Percentiles rank a stretch among this genome's conserved stretches.
Evolutionary conservation across 2,329 filamentous ascomycete species (phyloP).

Genomic region (Claviceps digitariae): DNA sequence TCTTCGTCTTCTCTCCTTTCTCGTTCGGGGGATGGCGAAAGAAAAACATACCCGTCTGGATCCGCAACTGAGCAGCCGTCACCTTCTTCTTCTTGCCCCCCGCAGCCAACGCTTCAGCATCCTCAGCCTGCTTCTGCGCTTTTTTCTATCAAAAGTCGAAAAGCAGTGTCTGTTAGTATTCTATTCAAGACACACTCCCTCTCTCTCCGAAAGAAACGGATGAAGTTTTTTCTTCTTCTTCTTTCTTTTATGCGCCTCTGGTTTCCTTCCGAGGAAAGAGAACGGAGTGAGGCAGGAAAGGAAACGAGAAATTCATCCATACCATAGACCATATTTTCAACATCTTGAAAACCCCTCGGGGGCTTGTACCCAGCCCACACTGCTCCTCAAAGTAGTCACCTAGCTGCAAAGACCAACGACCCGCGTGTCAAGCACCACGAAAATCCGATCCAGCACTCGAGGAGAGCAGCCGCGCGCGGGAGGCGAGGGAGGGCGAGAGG

Average conservation of each 20-base stretch:
- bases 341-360: slow-evolving; percentile 45
- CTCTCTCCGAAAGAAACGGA: too few species aligned
- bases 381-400: too few species aligned
- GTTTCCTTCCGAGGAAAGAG: not conserved
- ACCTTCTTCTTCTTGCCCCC: slow-evolving; percentile 96
- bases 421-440: not conserved
- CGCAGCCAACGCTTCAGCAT: slow-evolving; percentile 55
- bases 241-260: not conserved
- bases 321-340: slow-evolving; percentile 99
- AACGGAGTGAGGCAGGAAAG: not conserved
- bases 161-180: not conserved
- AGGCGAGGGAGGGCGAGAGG: too few species aligned
- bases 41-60: slow-evolving; percentile 76
- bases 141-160: slow-evolving; percentile 66
- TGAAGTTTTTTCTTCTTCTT: too few species aligned
- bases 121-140: slow-evolving; percentile 89
- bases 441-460: not conserved
- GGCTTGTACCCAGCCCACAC: not conserved
- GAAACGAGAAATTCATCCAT: slow-evolving; percentile 16
- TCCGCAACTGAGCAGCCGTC: slow-evolving; percentile 84
- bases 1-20: not conserved
- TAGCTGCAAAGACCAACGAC: too few species aligned
- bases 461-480: too few species aligned
- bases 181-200: too few species aligned
- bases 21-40: too few species aligned